Evolutionary conservation across 2,329 filamentous ascomycete genomes (phyloP).

Genomic region (Aspergillus aculeatus): DNA sequence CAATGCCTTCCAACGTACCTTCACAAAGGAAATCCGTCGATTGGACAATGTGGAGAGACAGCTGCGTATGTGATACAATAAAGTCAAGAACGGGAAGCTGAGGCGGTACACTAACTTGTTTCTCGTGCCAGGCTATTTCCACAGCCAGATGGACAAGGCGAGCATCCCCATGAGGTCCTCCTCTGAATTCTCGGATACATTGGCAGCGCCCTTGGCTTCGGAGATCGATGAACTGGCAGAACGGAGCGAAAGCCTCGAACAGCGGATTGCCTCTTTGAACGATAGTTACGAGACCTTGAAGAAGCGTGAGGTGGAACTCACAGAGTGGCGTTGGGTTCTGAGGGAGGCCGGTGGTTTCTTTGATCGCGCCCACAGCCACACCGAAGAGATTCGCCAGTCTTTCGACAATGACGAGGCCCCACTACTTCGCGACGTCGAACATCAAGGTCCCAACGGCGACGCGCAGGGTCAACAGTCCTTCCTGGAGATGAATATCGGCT

Average conservation of each 20-base stretch:
- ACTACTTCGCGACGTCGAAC: constrained; percentile 87
- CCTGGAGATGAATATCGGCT: constrained; percentile 97
- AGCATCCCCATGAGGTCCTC: constrained; percentile 82
- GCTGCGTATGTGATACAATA: constrained; percentile 65
- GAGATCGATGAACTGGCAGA: constrained; percentile 97
- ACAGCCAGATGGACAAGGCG: constrained; percentile 91
- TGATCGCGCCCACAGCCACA: constrained; percentile 90
- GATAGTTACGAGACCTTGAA: constrained; percentile 98
- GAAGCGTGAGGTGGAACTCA: constrained; percentile 94
- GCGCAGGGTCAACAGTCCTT: constrained; percentile 76
- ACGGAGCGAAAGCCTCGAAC: constrained; percentile 87
- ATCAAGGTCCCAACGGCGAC: constrained; percentile 67
- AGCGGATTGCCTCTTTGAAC: constrained; percentile 85
- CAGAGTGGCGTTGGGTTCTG: constrained; percentile 97
- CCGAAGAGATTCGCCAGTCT: constrained; percentile 92
- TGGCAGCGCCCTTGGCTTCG: constrained; percentile 83
- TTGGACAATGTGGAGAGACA: constrained; percentile 98
- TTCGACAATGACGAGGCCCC: constrained; percentile 87
- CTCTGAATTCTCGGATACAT: constrained; percentile 82
- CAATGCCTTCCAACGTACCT: constrained; percentile 93
- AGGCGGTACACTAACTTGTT: constrained; percentile 4
- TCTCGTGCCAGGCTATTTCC: constrained; percentile 74
- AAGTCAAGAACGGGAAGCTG: constrained; percentile 3
- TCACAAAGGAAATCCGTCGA: constrained; percentile 94
- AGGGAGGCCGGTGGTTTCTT: constrained; percentile 97